Evolutionary conservation across 1,284 basidiomycete species (phyloP).

Genomic region (Apiotrichum laibachii): DNA sequence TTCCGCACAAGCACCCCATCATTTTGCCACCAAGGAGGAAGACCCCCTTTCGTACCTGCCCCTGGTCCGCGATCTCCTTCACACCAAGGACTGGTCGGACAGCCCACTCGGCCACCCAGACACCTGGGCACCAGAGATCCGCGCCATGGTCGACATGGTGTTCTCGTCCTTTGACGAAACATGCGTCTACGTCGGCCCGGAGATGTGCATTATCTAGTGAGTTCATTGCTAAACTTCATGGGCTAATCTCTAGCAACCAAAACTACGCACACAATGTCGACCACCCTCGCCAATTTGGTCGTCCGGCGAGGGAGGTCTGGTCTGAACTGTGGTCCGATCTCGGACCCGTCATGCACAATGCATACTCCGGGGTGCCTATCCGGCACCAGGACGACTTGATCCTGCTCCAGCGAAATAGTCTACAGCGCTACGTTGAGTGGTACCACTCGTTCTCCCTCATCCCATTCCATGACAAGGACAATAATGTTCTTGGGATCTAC

Average conservation of each 20-base stretch:
- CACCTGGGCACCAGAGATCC: conserved; percentile 17
- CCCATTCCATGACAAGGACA: conserved; percentile 27
- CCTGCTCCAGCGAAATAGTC: conserved; percentile 22
- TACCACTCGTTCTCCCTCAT: conserved; percentile 43
- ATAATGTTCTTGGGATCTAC: conserved; percentile 22
- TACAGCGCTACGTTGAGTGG: conserved; percentile 27
- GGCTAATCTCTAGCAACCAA: conserved; percentile 33
- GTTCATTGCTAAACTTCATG: background rate
- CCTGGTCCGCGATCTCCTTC: conserved; percentile 25
- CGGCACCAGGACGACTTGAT: conserved; percentile 33
- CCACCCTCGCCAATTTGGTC: conserved; percentile 35
- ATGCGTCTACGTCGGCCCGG: conserved; percentile 37
- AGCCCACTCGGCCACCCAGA: conserved; percentile 33
- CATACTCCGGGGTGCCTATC: conserved; percentile 18
- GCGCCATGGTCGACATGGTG: background rate
- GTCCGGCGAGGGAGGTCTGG: conserved; percentile 34
- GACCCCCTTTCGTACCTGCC: background rate
- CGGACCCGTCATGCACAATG: conserved; percentile 20
- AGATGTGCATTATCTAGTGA: conserved; percentile 36
- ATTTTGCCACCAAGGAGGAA: no score
- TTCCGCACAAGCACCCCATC: no score
- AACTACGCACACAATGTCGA: conserved; percentile 27
- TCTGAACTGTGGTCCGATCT: conserved; percentile 27
- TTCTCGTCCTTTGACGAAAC: conserved; percentile 17
- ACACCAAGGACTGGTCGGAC: conserved; percentile 36